A percentile compares a stretch with the other conserved stretches of the same genome.
Evolutionary conservation across 129 eudicot genomes (phyloP).

Genomic region (Dittrichia graveolens): DNA sequence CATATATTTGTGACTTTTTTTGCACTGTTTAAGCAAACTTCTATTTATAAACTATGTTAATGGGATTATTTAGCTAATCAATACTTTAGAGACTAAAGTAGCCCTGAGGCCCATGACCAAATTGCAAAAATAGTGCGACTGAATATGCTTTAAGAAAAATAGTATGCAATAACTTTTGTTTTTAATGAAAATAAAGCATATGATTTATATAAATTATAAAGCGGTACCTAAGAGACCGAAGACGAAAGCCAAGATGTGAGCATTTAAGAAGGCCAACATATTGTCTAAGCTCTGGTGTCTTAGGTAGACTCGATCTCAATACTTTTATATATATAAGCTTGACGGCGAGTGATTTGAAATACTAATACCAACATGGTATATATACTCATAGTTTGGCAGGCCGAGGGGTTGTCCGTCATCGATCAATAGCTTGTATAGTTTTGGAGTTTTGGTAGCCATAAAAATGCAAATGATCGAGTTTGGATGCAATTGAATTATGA

Average conservation of each 20-base stretch:
- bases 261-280: slow-evolving; percentile 42
- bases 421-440: slow-evolving; percentile 19
- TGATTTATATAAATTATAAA: background rate
- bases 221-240: slow-evolving; percentile 55
- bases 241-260: slow-evolving; percentile 38
- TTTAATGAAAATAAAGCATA: too few species aligned
- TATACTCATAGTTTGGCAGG: slow-evolving; percentile 32
- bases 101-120: too few species aligned
- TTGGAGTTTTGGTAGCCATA: slow-evolving; percentile 28
- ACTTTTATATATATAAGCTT: slow-evolving; percentile 18
- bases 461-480: slow-evolving; percentile 21
- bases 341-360: slow-evolving; percentile 37
- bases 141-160: too few species aligned
- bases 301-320: slow-evolving; percentile 30
- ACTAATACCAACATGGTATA: slow-evolving; percentile 10
- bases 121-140: too few species aligned
- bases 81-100: too few species aligned
- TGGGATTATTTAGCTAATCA: too few species aligned
- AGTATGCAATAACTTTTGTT: too few species aligned
- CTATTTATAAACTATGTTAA: too few species aligned
- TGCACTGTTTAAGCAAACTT: too few species aligned
- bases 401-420: background rate
- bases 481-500: slow-evolving; percentile 20
- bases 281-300: slow-evolving; percentile 7
- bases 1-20: too few species aligned